A percentile compares a stretch with the other conserved stretches of the same genome.
Conservation (phyloP, 2,329 filamentous ascomycete genomes). For the Graphium sp. region DNA sequence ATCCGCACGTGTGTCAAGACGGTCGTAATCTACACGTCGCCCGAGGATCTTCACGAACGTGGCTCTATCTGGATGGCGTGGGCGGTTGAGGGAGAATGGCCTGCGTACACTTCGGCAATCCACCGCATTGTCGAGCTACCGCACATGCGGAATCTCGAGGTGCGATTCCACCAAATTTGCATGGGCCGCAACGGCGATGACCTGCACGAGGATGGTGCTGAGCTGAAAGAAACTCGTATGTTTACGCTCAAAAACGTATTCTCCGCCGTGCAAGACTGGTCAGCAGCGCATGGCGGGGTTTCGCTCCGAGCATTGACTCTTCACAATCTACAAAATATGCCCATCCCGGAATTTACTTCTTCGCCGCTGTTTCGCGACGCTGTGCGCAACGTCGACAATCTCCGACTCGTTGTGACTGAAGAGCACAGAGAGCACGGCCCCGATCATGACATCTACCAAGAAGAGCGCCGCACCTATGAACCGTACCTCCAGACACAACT, state of each 20-base stretch:
- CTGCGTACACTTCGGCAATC: slow-evolving; percentile 3
- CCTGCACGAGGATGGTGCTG: slow-evolving; percentile 4
- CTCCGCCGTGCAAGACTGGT: slow-evolving; percentile 6
- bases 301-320: slow-evolving; percentile 7
- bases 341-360: slow-evolving; percentile 4
- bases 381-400: slow-evolving; percentile 6
- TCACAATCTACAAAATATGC: slow-evolving; percentile 8
- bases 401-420: slow-evolving; percentile 6
- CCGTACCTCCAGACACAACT: slow-evolving; percentile 8
- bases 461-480: slow-evolving; percentile 8
- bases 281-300: slow-evolving; percentile 1
- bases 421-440: slow-evolving; percentile 5
- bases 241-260: slow-evolving; percentile 6
- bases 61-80: background rate
- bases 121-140: slow-evolving; percentile 5
- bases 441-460: slow-evolving; percentile 6
- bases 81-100: background rate
- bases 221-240: slow-evolving; percentile 2
- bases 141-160: slow-evolving; percentile 4
- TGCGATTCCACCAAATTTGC: slow-evolving; percentile 5
- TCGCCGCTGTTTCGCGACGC: slow-evolving; percentile 5
- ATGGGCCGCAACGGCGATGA: too few species aligned
- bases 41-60: slow-evolving; percentile 3
- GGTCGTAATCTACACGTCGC: slow-evolving; percentile 8
- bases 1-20: slow-evolving; percentile 3